A percentile compares a stretch with the other conserved stretches of the same genome.
These are phyloP conservation scores for Tephrocybe sp. DNA, from an alignment of 768 basidiomycete species.

Conservation along the genomic window DNA sequence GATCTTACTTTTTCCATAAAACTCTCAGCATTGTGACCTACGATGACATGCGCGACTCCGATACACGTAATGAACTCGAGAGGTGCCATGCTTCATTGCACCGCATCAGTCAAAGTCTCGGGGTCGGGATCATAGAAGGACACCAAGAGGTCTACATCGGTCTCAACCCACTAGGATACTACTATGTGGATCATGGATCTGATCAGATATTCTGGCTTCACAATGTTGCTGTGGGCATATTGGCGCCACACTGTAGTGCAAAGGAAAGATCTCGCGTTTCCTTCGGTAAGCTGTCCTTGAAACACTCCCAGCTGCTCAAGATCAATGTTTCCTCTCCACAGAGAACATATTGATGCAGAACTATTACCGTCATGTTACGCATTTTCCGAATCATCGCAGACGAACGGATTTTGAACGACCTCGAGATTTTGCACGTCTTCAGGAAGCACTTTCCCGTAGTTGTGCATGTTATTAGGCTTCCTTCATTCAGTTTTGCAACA, in stretches of 20 bases:
- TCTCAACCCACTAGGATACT: not conserved
- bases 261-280: not conserved
- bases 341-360: conserved; percentile 1
- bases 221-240: not conserved
- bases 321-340: not conserved
- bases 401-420: not conserved
- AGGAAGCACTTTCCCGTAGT: not conserved
- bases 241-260: not conserved
- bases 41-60: not conserved
- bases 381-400: not conserved
- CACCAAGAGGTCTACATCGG: conserved; percentile 1
- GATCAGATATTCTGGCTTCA: not conserved
- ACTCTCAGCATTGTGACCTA: not conserved
- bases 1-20: not conserved
- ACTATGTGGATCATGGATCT: not conserved
- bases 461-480: not conserved
- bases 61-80: not conserved
- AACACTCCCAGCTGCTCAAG: not conserved
- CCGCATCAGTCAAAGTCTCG: not conserved
- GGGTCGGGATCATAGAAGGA: not conserved
- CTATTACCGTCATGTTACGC: not conserved
- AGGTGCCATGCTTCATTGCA: not conserved
- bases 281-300: not conserved
- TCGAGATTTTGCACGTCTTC: not conserved
- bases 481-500: not conserved